These are phyloP conservation scores for Kitagawia praeruptora DNA, from an alignment of 129 eudicot species.

Conservation along the genomic window DNA sequence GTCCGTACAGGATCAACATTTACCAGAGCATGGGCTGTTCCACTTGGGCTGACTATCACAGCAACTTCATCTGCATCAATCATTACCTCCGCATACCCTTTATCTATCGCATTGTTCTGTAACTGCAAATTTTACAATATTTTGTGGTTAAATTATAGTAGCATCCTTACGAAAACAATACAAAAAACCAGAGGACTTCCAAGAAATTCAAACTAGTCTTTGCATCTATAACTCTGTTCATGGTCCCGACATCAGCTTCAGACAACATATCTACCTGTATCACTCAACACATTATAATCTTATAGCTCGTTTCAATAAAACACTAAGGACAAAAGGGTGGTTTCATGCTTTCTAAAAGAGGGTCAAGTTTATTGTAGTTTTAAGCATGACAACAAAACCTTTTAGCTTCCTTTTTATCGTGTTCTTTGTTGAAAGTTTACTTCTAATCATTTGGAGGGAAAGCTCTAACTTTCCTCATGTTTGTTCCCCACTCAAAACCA, in stretches of 20 bases:
- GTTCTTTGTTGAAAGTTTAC: neutral
- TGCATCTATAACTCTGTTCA: neutral
- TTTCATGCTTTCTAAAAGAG: neutral
- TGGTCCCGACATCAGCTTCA: neutral
- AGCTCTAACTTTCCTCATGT: neutral
- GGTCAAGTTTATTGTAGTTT: neutral
- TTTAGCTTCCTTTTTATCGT: neutral
- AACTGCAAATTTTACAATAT: slow-evolving; percentile 27
- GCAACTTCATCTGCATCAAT: slow-evolving; percentile 66
- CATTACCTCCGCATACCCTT: slow-evolving; percentile 67
- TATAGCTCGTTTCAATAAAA: neutral
- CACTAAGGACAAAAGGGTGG: neutral
- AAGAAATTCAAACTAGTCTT: neutral
- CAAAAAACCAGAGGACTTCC: neutral
- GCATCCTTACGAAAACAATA: neutral
- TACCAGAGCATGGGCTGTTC: slow-evolving; percentile 80
- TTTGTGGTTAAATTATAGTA: neutral
- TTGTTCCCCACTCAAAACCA: neutral
- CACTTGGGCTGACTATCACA: slow-evolving; percentile 66
- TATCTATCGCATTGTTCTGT: slow-evolving; percentile 40
- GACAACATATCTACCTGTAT: neutral
- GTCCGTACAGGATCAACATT: slow-evolving; percentile 50
- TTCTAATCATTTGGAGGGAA: neutral
- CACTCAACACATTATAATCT: neutral
- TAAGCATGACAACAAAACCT: neutral